Conservation (phyloP, 345 rosid genomes). For the Aethionema arabicum region DNA sequence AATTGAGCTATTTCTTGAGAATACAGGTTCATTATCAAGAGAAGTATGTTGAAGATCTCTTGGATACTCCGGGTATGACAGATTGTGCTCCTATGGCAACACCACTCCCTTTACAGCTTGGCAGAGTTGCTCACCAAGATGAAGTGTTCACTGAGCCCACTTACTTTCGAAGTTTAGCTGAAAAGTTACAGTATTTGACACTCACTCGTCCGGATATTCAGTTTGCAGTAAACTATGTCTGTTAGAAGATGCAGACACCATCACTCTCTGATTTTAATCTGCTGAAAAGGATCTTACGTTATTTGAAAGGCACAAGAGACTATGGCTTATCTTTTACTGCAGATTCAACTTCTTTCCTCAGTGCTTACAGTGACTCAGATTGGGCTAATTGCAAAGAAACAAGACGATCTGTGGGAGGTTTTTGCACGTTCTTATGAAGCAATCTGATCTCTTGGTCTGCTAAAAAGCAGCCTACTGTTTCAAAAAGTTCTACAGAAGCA, state of each 20-base stretch:
- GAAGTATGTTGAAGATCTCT: background rate
- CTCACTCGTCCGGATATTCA: background rate
- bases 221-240: too few relatives aligned
- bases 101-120: background rate
- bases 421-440: too few relatives aligned
- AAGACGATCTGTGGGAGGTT: too few relatives aligned
- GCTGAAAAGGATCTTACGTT: background rate
- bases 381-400: too few relatives aligned
- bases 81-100: background rate
- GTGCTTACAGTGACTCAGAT: too few relatives aligned
- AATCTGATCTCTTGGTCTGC: too few relatives aligned
- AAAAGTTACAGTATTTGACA: background rate
- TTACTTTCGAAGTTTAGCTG: background rate
- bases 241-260: background rate
- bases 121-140: background rate
- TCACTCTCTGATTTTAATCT: background rate
- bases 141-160: background rate
- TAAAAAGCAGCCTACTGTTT: too few relatives aligned
- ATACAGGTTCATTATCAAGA: background rate
- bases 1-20: background rate
- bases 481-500: too few relatives aligned
- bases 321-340: too few relatives aligned
- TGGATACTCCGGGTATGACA: background rate
- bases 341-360: too few relatives aligned
- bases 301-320: background rate